These are phyloP conservation scores for Ramaria sp. DNA, from an alignment of 768 basidiomycete genomes.

Conservation along the genomic window DNA sequence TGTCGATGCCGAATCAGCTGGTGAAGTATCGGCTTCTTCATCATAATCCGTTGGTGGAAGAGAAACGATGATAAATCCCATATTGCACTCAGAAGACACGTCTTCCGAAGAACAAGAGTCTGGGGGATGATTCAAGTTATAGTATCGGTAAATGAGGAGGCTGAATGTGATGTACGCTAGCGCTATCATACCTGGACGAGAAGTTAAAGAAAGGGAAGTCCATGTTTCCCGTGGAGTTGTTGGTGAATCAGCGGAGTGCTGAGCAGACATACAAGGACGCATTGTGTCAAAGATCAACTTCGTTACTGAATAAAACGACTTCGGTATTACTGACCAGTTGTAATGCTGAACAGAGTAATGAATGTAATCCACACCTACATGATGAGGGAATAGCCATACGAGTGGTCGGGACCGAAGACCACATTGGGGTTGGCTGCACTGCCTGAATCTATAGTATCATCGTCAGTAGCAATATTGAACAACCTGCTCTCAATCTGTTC, in stretches of 20 bases:
- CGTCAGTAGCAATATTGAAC: too few relatives aligned
- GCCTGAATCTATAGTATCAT: too few relatives aligned
- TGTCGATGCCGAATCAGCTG: slow-evolving; percentile 37
- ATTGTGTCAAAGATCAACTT: too few relatives aligned
- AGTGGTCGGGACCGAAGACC: too few relatives aligned
- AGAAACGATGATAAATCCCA: slow-evolving; percentile 45
- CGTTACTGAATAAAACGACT: slow-evolving; percentile 1
- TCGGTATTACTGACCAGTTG: too few relatives aligned
- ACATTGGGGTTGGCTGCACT: too few relatives aligned
- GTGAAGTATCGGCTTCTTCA: slow-evolving; percentile 26
- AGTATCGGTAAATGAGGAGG: not conserved
- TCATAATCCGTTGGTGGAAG: slow-evolving; percentile 50
- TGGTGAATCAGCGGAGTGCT: slow-evolving; percentile 8
- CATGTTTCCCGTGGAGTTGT: slow-evolving; percentile 5
- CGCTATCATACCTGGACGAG: not conserved
- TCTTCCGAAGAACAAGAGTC: slow-evolving; percentile 21
- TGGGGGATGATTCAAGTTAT: not conserved
- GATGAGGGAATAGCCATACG: too few relatives aligned
- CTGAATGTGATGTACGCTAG: not conserved
- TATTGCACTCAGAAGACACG: slow-evolving; percentile 33
- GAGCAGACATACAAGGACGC: slow-evolving; percentile 3
- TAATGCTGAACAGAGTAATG: too few relatives aligned
- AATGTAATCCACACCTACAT: too few relatives aligned
- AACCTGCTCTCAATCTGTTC: too few relatives aligned
- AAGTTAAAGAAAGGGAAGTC: slow-evolving; percentile 4